phyloP scores from a whole-genome alignment of 1,284 basidiomycete species.

The Ganoderma multipileum region DNA sequence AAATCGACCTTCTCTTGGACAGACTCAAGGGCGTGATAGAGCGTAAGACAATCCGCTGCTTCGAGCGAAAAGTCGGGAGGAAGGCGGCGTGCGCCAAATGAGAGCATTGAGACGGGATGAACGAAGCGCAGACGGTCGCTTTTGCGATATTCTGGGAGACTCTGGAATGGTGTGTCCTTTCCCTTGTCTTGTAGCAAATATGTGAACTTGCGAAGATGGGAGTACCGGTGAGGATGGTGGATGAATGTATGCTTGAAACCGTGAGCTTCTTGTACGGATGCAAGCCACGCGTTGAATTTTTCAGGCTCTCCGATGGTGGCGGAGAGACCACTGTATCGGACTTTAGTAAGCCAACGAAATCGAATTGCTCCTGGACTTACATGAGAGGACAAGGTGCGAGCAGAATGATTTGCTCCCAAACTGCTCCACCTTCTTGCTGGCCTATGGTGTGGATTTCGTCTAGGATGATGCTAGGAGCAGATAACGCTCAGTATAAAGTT shows the following conservation, averaged over 20 bases:
- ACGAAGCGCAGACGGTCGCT: conserved; percentile 56
- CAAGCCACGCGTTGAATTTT: conserved; percentile 69
- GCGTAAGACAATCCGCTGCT: conserved; percentile 56
- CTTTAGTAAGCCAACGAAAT: background rate
- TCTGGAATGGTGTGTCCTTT: conserved; percentile 42
- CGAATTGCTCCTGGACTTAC: conserved; percentile 44
- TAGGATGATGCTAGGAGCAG: conserved; percentile 60
- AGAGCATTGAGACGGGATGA: conserved; percentile 65
- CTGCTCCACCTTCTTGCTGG: conserved; percentile 68
- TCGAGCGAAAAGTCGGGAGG: conserved; percentile 71
- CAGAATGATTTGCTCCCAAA: conserved; percentile 75
- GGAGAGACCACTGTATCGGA: conserved; percentile 60
- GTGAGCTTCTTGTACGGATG: conserved; percentile 63
- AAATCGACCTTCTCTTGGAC: conserved; percentile 29
- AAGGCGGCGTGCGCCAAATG: conserved; percentile 38
- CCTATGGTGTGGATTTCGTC: conserved; percentile 80
- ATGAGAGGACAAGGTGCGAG: conserved; percentile 74
- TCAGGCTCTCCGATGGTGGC: conserved; percentile 73
- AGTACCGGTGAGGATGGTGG: conserved; percentile 71
- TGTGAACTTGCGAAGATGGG: conserved; percentile 71
- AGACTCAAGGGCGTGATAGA: conserved; percentile 53
- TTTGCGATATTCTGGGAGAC: conserved; percentile 45
- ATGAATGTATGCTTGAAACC: conserved; percentile 65
- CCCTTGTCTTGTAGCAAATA: conserved; percentile 49
- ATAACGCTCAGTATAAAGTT: background rate